A percentile compares a stretch with the other conserved stretches of the same genome.
phyloP scores from a whole-genome alignment of 768 basidiomycete species.

The Pleurotus tuber-regium region DNA sequence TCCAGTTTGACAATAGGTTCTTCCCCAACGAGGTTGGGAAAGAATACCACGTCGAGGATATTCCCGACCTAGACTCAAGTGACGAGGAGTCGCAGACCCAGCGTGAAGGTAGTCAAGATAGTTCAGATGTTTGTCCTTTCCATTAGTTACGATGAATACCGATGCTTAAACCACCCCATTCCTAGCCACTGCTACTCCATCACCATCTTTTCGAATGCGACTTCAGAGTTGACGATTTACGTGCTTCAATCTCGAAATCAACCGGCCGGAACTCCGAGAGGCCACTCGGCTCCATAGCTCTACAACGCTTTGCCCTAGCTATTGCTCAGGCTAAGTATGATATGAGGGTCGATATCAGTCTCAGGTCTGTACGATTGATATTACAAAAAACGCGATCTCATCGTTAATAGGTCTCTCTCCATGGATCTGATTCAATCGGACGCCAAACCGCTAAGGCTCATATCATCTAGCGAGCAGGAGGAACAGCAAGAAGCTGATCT shows the following conservation, averaged over 20 bases:
- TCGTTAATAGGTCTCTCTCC: constrained; percentile 56
- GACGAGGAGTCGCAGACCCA: constrained; percentile 18
- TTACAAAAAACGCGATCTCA: neutral
- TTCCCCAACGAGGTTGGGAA: constrained; percentile 27
- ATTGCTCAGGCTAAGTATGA: constrained; percentile 80
- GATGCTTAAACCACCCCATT: neutral
- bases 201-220: constrained; percentile 78
- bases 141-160: neutral
- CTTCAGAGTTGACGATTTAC: constrained; percentile 83
- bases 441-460: constrained; percentile 53
- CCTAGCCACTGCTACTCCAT: constrained; percentile 38
- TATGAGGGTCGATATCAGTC: constrained; percentile 80
- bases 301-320: constrained; percentile 74
- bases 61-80: constrained; percentile 39
- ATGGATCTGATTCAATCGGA: constrained; percentile 69
- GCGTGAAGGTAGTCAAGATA: neutral
- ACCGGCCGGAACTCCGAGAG: constrained; percentile 60
- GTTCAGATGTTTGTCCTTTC: constrained; percentile 16
- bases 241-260: constrained; percentile 77
- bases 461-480: constrained; percentile 55
- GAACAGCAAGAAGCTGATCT: constrained; percentile 56
- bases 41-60: constrained; percentile 72
- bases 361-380: constrained; percentile 49
- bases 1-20: constrained; percentile 35
- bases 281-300: constrained; percentile 71